phyloP scores from a whole-genome alignment of 345 rosid species.

The Rhodomyrtus tomentosa region DNA sequence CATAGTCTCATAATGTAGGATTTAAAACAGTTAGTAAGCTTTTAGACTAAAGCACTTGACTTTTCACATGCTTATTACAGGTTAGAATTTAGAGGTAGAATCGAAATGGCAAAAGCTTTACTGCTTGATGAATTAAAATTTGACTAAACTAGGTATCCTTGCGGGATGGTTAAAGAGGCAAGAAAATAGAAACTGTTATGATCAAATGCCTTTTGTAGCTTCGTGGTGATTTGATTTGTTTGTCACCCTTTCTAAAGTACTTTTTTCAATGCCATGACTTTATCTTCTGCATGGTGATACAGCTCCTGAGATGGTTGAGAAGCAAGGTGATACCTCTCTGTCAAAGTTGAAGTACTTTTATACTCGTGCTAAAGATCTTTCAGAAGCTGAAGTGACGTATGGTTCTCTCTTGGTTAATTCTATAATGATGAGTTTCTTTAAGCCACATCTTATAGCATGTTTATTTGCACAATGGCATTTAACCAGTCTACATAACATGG shows the following conservation, averaged over 20 bases:
- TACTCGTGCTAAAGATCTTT: constrained; percentile 71
- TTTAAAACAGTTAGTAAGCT: not conserved
- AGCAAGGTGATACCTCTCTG: constrained; percentile 71
- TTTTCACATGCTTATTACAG: not conserved
- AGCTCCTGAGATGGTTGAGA: constrained; percentile 94
- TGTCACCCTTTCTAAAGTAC: not conserved
- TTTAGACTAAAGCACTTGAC: not conserved
- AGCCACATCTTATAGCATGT: not conserved
- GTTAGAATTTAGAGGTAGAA: not conserved
- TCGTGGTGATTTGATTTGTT: not conserved
- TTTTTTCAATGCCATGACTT: not conserved
- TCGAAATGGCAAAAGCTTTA: not conserved
- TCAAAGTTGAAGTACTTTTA: constrained; percentile 47
- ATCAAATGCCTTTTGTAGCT: not conserved
- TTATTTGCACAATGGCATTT: not conserved
- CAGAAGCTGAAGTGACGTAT: constrained; percentile 76
- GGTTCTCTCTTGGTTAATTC: not conserved
- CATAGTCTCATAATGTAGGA: not conserved
- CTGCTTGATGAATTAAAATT: not conserved
- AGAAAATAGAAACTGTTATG: not conserved
- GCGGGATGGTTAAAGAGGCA: not conserved
- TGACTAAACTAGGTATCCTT: not conserved
- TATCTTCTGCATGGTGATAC: constrained; percentile 16
- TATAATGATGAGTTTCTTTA: not conserved
- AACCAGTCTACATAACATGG: not conserved